Evolutionary conservation across 306 rosid genomes (phyloP), one percentile per base, ranked within the genome.

Genomic region (Elaeagnus macrophylla): DNA sequence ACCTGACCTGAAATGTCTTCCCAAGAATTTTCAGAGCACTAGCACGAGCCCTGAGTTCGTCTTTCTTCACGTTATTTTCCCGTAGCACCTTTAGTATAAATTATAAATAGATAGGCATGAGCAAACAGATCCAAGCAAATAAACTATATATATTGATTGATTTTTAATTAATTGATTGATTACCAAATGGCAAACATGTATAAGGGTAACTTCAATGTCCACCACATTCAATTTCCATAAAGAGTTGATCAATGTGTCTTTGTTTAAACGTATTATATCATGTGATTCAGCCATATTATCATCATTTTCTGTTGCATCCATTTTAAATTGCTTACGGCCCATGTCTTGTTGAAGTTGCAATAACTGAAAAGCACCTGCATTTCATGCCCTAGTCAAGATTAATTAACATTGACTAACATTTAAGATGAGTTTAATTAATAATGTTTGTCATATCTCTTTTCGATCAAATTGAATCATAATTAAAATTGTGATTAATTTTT

Each of bases 161-260:
- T 12, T 51, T 60, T 32, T 55, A 37, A 5, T 19, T 13, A 17
- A 8, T 18, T 6, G 43, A 37, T 76, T 66, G 43, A 37, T 76
- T 66, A 91, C 99, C 95, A 84, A 78, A 70, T 91, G 99, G 63
- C 95, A 91, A 69, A 91, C 96, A 53, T 80, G 88, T 52, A 76
- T 65, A 56, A 91, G 87, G 15, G 99, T 91, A 54, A 82, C 77
- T 87, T 91, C 99, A 65, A 91, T 77, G 77, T 91, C 99, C 19
- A 87, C 87, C 45, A 87, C 96, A 68, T 91, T 91, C 70, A 91
- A 67, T 75, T 84, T 91, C 99, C 96, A 91, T 65, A 91, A 62
- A 6, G 99, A 87, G 74, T 63, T 87, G 77, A 84, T 68, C 57
- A 82, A 53, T 6, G 93, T 80, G 61, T 84, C 96, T 76, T 91